phyloP scores from a whole-genome alignment of 192 early-diverging fungal species.

The Mortierella alpina region DNA sequence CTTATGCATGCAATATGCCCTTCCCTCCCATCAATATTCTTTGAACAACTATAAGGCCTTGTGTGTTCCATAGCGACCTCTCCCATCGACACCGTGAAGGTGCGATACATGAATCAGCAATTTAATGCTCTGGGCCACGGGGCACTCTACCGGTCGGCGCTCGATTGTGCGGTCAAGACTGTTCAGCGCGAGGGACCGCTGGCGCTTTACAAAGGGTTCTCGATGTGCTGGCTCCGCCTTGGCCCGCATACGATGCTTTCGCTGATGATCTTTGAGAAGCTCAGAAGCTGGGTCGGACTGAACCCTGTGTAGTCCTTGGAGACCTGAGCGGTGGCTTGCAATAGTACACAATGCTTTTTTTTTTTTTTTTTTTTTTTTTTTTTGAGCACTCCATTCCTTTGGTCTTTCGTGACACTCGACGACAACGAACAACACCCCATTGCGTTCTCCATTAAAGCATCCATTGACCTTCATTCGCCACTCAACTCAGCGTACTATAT shows the following conservation, averaged over 20 bases:
- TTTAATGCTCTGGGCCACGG: conserved; percentile 45
- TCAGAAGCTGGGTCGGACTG: conserved; percentile 47
- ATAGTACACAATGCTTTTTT: not conserved
- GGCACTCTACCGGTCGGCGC: conserved; percentile 23
- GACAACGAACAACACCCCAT: not conserved
- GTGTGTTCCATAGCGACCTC: conserved; percentile 48
- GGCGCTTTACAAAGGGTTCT: conserved; percentile 62
- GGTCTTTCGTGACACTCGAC: not conserved
- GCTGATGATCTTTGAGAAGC: conserved; percentile 60
- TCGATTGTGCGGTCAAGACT: conserved; percentile 52
- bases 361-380: not conserved
- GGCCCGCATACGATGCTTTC: conserved; percentile 66
- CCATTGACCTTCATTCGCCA: not conserved
- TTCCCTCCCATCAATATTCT: not conserved
- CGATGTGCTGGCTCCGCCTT: conserved; percentile 64
- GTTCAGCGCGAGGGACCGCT: conserved; percentile 54
- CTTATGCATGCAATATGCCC: not conserved
- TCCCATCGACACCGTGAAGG: conserved; percentile 52
- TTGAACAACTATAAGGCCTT: conserved; percentile 18
- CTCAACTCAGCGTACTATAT: not conserved
- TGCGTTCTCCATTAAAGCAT: not conserved
- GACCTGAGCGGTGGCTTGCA: not conserved
- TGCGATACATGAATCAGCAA: conserved; percentile 56
- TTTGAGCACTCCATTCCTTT: not conserved
- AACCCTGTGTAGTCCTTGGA: conserved; percentile 53